These are phyloP conservation scores for Pseudogymnoascus sp. DNA, from an alignment of 2,329 filamentous ascomycete species.

Conservation along the genomic window DNA sequence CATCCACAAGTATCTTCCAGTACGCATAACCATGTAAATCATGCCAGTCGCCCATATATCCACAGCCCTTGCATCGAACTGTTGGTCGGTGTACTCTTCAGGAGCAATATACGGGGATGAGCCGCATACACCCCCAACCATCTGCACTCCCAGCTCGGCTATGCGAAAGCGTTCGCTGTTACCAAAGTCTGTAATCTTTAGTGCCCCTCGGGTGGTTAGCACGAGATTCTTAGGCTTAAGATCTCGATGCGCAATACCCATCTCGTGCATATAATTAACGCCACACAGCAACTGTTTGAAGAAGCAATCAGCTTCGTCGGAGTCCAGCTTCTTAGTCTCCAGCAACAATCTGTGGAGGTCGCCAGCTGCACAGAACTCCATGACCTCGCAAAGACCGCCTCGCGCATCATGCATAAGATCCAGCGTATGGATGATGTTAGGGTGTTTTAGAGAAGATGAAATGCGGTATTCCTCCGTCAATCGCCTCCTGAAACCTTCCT, in stretches of 20 bases:
- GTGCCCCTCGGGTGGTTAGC: constrained; percentile 79
- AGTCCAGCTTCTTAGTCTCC: constrained; percentile 82
- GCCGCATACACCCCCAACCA: constrained; percentile 94
- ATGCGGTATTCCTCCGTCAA: constrained; percentile 98
- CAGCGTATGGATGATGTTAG: constrained; percentile 95
- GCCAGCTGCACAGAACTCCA: constrained; percentile 97
- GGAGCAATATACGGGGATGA: constrained; percentile 52
- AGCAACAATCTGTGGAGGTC: constrained; percentile 92
- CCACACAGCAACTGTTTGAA: constrained; percentile 99
- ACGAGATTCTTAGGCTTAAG: constrained; percentile 95
- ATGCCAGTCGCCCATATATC: constrained; percentile 65
- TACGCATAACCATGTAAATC: constrained; percentile 71
- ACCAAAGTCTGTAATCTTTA: constrained; percentile 98
- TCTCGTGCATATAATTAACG: constrained; percentile 98
- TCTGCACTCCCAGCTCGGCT: constrained; percentile 95
- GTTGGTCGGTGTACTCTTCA: constrained; percentile 59
- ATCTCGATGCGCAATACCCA: constrained; percentile 96
- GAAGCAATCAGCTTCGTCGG: constrained; percentile 90
- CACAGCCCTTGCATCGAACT: constrained; percentile 61
- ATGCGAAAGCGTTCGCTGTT: constrained; percentile 99
- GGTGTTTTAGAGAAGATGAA: constrained; percentile 89
- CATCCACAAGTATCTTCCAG: constrained; percentile 53
- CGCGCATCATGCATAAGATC: constrained; percentile 93
- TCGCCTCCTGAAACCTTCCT: constrained; percentile 96
- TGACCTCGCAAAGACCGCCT: constrained; percentile 96